phyloP scores from a whole-genome alignment of 768 basidiomycete species.

The Boletus patriciae region DNA sequence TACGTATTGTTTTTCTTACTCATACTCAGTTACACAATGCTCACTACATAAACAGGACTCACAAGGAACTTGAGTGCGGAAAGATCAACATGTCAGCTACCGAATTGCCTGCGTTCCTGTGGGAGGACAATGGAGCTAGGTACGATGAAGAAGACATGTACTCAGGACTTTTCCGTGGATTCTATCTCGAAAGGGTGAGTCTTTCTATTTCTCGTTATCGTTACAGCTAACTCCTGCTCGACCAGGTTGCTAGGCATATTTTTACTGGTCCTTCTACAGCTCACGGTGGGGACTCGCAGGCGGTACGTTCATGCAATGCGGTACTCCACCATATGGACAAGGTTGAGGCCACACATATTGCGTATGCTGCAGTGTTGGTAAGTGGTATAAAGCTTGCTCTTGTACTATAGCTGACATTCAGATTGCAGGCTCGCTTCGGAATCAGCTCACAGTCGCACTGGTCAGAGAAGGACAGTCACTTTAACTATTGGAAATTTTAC shows the following conservation, averaged over 20 bases:
- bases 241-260: neutral
- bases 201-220: neutral
- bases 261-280: too few species aligned
- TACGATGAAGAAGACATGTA: neutral
- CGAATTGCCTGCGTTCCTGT: too few species aligned
- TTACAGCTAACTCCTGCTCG: too few species aligned
- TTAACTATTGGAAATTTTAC: conserved; percentile 8
- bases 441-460: neutral
- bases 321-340: conserved; percentile 1
- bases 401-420: neutral
- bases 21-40: too few species aligned
- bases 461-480: conserved; percentile 1
- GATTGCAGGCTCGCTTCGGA: neutral
- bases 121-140: too few species aligned
- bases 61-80: too few species aligned
- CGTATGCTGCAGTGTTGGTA: neutral
- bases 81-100: too few species aligned
- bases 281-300: neutral
- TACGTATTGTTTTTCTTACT: too few species aligned
- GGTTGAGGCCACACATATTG: conserved; percentile 5
- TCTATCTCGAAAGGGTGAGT: neutral
- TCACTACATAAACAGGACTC: too few species aligned
- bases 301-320: neutral
- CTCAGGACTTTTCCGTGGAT: neutral
- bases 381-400: neutral